Evolutionary conservation across 1,284 basidiomycete species (phyloP).

Genomic region (Lentinula novae-zelandiae): DNA sequence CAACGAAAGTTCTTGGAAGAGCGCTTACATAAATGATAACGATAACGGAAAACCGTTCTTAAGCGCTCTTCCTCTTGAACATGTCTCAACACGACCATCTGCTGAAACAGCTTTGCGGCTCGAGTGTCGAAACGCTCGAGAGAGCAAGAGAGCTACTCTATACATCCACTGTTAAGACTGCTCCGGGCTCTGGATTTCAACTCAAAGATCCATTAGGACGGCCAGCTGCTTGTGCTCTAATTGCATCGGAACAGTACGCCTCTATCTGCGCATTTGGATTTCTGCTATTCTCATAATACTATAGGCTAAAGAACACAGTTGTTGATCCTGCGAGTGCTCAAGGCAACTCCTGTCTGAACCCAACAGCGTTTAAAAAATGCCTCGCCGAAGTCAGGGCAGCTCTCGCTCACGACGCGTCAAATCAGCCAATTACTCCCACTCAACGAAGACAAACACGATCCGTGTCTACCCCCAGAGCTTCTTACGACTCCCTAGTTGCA

Average conservation of each 20-base stretch:
- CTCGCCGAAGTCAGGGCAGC: constrained; percentile 6
- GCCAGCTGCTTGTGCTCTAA: constrained; percentile 23
- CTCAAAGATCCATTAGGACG: constrained; percentile 18
- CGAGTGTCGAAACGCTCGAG: constrained; percentile 2
- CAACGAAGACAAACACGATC: constrained; percentile 1
- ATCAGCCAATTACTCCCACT: not conserved
- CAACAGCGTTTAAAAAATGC: constrained; percentile 7
- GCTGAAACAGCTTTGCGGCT: not conserved
- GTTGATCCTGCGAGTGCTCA: constrained; percentile 19
- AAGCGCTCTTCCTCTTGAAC: not conserved
- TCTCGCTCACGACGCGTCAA: constrained; percentile 4
- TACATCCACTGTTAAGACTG: constrained; percentile 18
- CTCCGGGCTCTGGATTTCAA: constrained; percentile 22
- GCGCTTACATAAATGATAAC: no score
- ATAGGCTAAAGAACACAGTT: constrained; percentile 23
- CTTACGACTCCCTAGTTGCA: constrained; percentile 1
- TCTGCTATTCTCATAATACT: not conserved
- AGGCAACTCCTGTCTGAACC: constrained; percentile 9
- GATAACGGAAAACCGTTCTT: no score
- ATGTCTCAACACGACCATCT: constrained; percentile 10
- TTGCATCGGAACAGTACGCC: constrained; percentile 24
- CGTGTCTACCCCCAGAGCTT: not conserved
- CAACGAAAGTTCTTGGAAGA: no score
- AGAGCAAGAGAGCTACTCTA: constrained; percentile 7
- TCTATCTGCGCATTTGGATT: not conserved